Evolutionary conservation across 2,329 filamentous ascomycete genomes (phyloP), one percentile per base, ranked within the genome.

Genomic region (Arachnomyces sp.): DNA sequence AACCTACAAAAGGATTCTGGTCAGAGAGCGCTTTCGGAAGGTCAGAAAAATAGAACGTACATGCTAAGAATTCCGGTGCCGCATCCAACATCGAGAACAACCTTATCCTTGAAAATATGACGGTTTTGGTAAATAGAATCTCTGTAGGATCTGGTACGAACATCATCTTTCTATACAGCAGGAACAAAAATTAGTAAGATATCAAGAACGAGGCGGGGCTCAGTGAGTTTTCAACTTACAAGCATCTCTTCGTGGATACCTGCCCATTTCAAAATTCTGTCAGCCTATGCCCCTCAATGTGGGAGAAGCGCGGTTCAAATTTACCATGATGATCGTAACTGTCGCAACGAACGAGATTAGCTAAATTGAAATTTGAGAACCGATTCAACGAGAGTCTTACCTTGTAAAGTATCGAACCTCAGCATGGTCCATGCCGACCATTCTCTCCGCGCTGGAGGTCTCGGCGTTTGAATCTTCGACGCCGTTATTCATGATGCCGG

Each of bases 341-440:
- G 64, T 52, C 40, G 40, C 15, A 28, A 31, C 32, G 32, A 28
- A 31, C 32, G 32, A 40, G 13, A 51, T 54, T 43, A 56, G 50
- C 37, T 44, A 39, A 12, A 36, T 37, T 36, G 18, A 12, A 29
- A 21, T 21, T 13, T 33, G 14, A 11, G 31, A 28, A 11, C 13
- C 28, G 3, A 38, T 38, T 14, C 36, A 17, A 30, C 4, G 3
- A 17, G 31, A 12, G 5, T 28, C 16, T 28, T 69, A 93, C 89
- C 88, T 95, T 72, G 95, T 96, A 74, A 96, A 96, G 75, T 96
- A 98, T 68, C 96, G 92, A 67, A 93, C 88, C 75, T 98, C 92
- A 50, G 89, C 92, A 71, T 95, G 89, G 63, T 86, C 84, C 77
- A 95, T 82, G 54, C 66, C 68, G 28, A 65, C 65, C 66, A 71